Conservation (phyloP, 2,329 filamentous ascomycete genomes). For the Calonectria henricotiae region DNA sequence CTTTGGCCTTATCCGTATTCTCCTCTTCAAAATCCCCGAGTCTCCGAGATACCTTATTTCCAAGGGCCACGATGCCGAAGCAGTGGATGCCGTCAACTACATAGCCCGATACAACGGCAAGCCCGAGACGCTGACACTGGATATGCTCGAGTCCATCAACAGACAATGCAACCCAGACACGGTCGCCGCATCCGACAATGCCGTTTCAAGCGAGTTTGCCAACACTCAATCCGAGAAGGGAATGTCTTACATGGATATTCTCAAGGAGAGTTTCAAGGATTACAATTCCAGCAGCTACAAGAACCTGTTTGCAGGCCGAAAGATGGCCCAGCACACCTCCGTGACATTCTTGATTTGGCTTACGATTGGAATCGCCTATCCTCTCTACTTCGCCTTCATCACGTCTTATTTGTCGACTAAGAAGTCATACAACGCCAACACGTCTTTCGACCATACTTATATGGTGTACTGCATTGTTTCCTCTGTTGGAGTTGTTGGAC, state of each 20-base stretch:
- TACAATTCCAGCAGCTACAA: conserved; percentile 53
- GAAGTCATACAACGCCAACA: conserved; percentile 51
- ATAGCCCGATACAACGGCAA: conserved; percentile 58
- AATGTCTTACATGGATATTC: conserved; percentile 40
- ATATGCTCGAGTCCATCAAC: conserved; percentile 44
- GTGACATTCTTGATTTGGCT: conserved; percentile 63
- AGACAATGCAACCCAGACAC: neutral
- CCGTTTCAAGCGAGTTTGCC: neutral
- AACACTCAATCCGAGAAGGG: neutral
- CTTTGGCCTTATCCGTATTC: conserved; percentile 61
- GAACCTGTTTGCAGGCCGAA: conserved; percentile 54
- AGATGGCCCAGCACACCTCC: conserved; percentile 56
- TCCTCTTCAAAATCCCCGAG: conserved; percentile 62
- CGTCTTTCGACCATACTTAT: conserved; percentile 54
- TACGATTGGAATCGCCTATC: conserved; percentile 65
- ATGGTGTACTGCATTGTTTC: conserved; percentile 59
- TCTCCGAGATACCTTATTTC: conserved; percentile 63
- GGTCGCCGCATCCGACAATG: neutral
- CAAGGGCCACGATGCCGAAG: conserved; percentile 63
- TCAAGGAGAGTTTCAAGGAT: conserved; percentile 52
- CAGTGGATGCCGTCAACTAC: conserved; percentile 64
- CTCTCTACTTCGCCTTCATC: conserved; percentile 65
- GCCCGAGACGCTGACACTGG: conserved; percentile 39
- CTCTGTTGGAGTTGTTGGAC: conserved; percentile 59
- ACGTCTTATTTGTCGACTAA: conserved; percentile 63